Percentiles rank a stretch among this genome's conserved stretches.
Conservation (phyloP, 2,329 filamentous ascomycete genomes). For the Trichoderma sp. region DNA sequence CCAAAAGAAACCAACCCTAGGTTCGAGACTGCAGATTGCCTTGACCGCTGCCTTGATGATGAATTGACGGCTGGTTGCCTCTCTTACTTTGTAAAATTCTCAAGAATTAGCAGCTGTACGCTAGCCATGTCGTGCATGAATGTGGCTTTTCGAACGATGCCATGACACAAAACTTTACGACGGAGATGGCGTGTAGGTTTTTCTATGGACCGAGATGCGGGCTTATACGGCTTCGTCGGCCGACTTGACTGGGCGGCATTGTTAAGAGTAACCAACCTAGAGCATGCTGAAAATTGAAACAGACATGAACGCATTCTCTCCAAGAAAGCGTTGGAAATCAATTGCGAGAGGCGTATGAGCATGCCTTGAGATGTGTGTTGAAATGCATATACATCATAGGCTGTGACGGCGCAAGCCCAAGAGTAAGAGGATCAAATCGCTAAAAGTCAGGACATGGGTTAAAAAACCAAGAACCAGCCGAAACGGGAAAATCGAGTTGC, state of each 20-base stretch:
- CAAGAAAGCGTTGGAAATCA: neutral
- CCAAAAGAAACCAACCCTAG: neutral
- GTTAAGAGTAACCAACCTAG: neutral
- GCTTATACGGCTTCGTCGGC: neutral
- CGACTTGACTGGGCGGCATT: neutral
- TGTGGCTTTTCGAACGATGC: neutral
- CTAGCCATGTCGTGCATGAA: neutral
- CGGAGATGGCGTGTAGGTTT: slow-evolving; percentile 6
- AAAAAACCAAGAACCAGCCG: neutral
- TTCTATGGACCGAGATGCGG: neutral
- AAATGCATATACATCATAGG: neutral
- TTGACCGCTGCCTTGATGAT: neutral
- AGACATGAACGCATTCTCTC: neutral
- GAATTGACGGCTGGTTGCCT: neutral
- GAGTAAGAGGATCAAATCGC: neutral
- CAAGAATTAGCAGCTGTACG: neutral
- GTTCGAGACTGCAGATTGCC: neutral
- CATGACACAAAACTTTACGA: neutral
- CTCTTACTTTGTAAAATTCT: neutral
- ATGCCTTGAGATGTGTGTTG: neutral
- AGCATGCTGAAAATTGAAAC: neutral
- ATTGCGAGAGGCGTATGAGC: neutral
- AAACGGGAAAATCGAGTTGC: slow-evolving; percentile 7
- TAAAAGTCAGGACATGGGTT: neutral
- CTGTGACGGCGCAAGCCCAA: neutral